Percentiles rank a stretch among this genome's conserved stretches.
Conservation (phyloP, 139 green algal species). For the Nannochloris sp. region DNA sequence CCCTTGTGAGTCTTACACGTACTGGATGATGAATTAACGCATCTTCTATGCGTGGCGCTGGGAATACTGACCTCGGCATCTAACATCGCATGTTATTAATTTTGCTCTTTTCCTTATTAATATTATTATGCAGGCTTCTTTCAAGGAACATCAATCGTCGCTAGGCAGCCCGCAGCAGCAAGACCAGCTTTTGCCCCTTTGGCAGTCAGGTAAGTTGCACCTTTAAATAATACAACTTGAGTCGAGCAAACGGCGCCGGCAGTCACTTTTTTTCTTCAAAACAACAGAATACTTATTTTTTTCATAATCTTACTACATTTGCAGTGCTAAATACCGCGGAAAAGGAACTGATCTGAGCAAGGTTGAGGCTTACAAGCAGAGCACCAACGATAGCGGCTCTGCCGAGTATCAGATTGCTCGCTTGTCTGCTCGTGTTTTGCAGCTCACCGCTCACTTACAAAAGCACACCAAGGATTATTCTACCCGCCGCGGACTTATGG, state of each 20-base stretch:
- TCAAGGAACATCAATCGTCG: background rate
- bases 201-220: background rate
- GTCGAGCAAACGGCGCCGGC: too few relatives aligned
- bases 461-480: slow-evolving; percentile 53
- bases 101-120: background rate
- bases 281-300: background rate
- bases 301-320: background rate
- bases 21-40: too few relatives aligned
- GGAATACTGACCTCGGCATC: background rate
- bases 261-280: background rate
- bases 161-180: background rate
- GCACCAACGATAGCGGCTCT: slow-evolving; percentile 37
- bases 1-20: background rate
- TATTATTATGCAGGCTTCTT: background rate
- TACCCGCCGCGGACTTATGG: slow-evolving; percentile 36
- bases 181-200: background rate
- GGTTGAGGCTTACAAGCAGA: slow-evolving; percentile 27
- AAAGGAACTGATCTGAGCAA: slow-evolving; percentile 43
- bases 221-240: background rate
- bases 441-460: slow-evolving; percentile 55
- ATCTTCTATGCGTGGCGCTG: background rate
- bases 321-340: slow-evolving; percentile 38
- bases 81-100: background rate
- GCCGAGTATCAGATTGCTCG: slow-evolving; percentile 50
- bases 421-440: slow-evolving; percentile 39